Evolutionary conservation across 1,139 yeast genomes (phyloP).

Genomic region (Suhomyces guaymorum): DNA sequence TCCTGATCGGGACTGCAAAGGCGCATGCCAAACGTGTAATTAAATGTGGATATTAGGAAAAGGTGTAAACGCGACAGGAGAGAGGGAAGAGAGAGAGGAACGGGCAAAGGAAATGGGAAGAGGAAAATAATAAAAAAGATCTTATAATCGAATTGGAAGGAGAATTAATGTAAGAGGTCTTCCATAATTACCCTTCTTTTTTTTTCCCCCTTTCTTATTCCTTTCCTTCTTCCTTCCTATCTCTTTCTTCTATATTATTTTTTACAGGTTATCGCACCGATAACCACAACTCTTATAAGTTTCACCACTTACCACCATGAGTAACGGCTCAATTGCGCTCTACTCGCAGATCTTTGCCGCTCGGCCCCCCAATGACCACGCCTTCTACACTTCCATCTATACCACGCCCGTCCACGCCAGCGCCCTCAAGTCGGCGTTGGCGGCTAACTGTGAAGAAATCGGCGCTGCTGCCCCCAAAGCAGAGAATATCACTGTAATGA

Average conservation of each 20-base stretch:
- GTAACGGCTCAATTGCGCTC: conserved; percentile 19
- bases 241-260: no score
- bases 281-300: no score
- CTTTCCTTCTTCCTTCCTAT: no score
- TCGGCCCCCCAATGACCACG: conserved; percentile 21
- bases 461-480: conserved; percentile 10
- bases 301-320: no score
- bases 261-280: background rate
- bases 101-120: background rate
- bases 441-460: conserved; percentile 23
- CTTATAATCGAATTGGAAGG: no score
- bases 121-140: no score
- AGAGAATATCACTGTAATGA: conserved; percentile 16
- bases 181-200: no score
- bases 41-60: background rate
- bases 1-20: conserved; percentile 7
- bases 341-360: conserved; percentile 30
- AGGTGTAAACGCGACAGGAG: no score
- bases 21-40: conserved; percentile 1
- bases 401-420: conserved; percentile 29
- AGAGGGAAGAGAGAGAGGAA: background rate
- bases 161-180: no score
- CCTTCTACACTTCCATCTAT: conserved; percentile 27
- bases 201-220: no score
- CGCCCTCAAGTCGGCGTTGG: conserved; percentile 27